Percentiles rank a stretch among this genome's conserved stretches.
These are phyloP conservation scores for Ophiocordyceps camponoti-floridani DNA, from an alignment of 2,329 filamentous ascomycete genomes.

Conservation along the genomic window DNA sequence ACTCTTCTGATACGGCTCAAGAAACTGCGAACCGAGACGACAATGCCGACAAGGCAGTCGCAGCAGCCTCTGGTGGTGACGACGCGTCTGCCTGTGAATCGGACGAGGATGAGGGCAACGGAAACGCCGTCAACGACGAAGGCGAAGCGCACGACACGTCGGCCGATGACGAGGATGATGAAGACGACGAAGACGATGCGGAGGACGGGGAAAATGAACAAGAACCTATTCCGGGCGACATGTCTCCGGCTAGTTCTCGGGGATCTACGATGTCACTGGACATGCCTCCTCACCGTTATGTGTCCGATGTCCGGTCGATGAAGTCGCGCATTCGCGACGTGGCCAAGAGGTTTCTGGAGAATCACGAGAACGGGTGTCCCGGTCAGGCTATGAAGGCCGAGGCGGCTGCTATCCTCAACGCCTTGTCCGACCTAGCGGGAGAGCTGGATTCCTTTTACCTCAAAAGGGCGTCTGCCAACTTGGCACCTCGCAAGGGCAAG, in stretches of 20 bases:
- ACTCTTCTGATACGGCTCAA: slow-evolving; percentile 3
- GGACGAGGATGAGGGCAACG: slow-evolving; percentile 7
- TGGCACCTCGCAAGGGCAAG: slow-evolving; percentile 32
- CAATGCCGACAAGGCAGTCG: slow-evolving; percentile 9
- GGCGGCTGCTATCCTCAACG: slow-evolving; percentile 55
- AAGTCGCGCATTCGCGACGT: slow-evolving; percentile 50
- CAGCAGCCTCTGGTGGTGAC: background rate
- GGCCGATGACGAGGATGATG: slow-evolving; percentile 15
- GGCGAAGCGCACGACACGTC: slow-evolving; percentile 1
- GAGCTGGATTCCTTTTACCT: slow-evolving; percentile 60
- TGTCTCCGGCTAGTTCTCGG: slow-evolving; percentile 48
- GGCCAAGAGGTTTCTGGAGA: slow-evolving; percentile 69
- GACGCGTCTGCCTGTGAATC: slow-evolving; percentile 12
- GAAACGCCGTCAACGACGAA: background rate
- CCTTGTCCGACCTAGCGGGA: slow-evolving; percentile 51
- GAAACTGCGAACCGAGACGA: slow-evolving; percentile 2
- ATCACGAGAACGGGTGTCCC: slow-evolving; percentile 60
- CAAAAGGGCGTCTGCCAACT: slow-evolving; percentile 26
- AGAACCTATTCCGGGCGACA: slow-evolving; percentile 33
- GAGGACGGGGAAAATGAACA: slow-evolving; percentile 37
- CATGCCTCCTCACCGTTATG: slow-evolving; percentile 28
- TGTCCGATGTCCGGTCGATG: slow-evolving; percentile 35
- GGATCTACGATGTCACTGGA: slow-evolving; percentile 48
- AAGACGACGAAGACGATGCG: slow-evolving; percentile 26
- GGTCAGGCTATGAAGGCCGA: slow-evolving; percentile 61